Evolutionary conservation across 1,284 basidiomycete species (phyloP), one percentile per base, ranked within the genome.

Genomic region (Trametes sp.): DNA sequence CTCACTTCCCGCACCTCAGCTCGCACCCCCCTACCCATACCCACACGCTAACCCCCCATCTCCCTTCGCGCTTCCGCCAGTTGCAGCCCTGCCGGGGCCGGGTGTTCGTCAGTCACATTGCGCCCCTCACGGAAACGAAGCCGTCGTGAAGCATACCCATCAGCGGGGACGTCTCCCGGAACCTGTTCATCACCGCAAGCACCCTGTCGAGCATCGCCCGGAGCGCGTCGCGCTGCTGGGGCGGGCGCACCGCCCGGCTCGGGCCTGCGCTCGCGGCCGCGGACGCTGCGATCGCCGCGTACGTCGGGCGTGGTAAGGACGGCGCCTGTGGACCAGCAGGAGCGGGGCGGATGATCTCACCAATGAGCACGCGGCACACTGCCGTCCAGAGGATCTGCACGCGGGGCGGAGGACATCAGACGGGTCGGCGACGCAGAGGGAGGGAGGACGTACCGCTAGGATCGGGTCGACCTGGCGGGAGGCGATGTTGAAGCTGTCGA

Each of bases 351-450:
- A 62, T 42, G n/a, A 63, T 65, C 70, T 74, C 70, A 65, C 69
- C 70, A 44, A 73, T 67, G 56, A 72, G 61, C 19, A 70, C 69
- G 57, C 70, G 72, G 56, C 72, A 65, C 13, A 71, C 64, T 4
- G 69, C 65, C 26, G 71, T 70, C 65, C 72, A 71, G 16, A 74
- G 52, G 26, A 74, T 72, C 73, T 74, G 59, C 29, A 19, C 26
- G 10, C 36, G 14, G n/a, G 1, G 23, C 11, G 13, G 19, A 21
- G 13, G 24, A 14, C 42, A 44, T 41, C 7, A 52, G 33, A 36
- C 31, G 21, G 1, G 23, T 13, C 16, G 35, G 26, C 11, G 28
- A 16, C 14, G 19, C 10, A 28, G 14, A 16, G 33, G n/a, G 11
- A 46, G 26, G n/a, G 16, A 23, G 51, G n/a, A 57, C 72, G 42